Percentiles rank a stretch among this genome's conserved stretches.
These are phyloP conservation scores for Amylocarpus encephaloides DNA, from an alignment of 2,329 filamentous ascomycete species.

Conservation along the genomic window DNA sequence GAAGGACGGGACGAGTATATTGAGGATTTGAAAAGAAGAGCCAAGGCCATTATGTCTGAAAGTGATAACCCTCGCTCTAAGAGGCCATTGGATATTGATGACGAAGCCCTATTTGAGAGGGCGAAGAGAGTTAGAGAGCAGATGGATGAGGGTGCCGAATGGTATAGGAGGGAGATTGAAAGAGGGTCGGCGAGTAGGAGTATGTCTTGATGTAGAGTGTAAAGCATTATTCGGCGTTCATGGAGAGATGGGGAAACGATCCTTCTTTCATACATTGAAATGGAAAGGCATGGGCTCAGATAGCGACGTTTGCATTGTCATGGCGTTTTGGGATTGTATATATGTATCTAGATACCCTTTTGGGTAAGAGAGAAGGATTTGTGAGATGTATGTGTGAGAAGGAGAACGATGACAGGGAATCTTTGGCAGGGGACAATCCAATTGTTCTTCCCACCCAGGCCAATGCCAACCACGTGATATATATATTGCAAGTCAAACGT, in stretches of 20 bases:
- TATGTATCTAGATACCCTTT: constrained; percentile 9
- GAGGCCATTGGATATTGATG: constrained; percentile 16
- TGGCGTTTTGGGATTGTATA: constrained; percentile 6
- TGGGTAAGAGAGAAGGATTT: constrained; percentile 5
- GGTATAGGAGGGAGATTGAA: constrained; percentile 25
- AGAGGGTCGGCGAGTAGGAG: constrained; percentile 22
- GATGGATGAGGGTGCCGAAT: constrained; percentile 31
- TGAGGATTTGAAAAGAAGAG: constrained; percentile 22
- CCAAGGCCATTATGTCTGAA: constrained; percentile 20
- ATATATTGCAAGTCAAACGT: too few relatives aligned
- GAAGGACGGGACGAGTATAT: constrained; percentile 16
- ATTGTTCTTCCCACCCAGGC: too few relatives aligned
- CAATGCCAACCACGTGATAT: too few relatives aligned
- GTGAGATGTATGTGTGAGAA: neutral
- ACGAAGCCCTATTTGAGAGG: constrained; percentile 28
- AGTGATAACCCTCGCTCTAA: constrained; percentile 14
- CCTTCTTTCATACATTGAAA: neutral
- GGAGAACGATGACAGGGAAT: neutral
- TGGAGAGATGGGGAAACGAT: neutral
- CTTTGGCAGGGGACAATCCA: too few relatives aligned
- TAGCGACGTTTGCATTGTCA: constrained; percentile 2
- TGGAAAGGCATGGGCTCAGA: neutral
- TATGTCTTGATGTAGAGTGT: constrained; percentile 17
- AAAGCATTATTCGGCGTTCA: constrained; percentile 12
- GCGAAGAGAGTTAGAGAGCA: constrained; percentile 30